Base-by-base conservation (phyloP, 1,284 basidiomycete species). In the Austroboletus olivaceoglutinosus region DNA sequence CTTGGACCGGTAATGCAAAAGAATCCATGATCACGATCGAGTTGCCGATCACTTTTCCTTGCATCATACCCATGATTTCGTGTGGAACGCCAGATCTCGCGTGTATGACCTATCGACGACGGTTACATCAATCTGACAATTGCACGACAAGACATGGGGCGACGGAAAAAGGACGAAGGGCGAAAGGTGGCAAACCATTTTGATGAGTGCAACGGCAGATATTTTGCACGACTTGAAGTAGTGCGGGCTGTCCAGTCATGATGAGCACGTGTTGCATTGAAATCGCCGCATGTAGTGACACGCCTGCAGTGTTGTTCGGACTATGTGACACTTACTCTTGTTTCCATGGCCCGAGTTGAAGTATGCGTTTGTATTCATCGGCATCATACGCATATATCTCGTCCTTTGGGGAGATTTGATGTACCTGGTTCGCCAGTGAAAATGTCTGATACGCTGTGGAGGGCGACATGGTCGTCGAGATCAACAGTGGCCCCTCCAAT, bases 11-110 rank as follows among this genome's bases (percentile, higher is more conserved):
- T 4, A 99, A 77, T 3, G 97, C 95, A 58, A 98, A 98, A 4
- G 91, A 92, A 70, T 99, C 97, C 81, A 97, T 88, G 60, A 99
- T 85, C 51, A 98, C 90, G 50, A 98, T 81, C 0, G 92, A 82
- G 53, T 82, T 82, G 9, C 88, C 91, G 39, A 94, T 79, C 22
- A 98, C 87, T 72, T 97, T 97, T 44, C 96, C 96, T 71, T 98
- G 93, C 95, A 99, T 98, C 40, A 98, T 78, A 10, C 97, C 97
- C 97, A 99, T 99, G 65, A 99, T 97, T 74, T 99, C 96, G 74
- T 98, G 93, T 48, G 90, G 89, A 3, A 97, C 96, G 45, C 96
- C 97, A 7, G 95, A 98, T 42, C 96, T 85, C 34, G 97, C 96
- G 70, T 99, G 96, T 64, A 97, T 98, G 50, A 96, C 93, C 93